Evolutionary conservation across 106 monocot genomes (phyloP), one percentile per base, ranked within the genome.

Genomic region (Hemerocallis citrina): DNA sequence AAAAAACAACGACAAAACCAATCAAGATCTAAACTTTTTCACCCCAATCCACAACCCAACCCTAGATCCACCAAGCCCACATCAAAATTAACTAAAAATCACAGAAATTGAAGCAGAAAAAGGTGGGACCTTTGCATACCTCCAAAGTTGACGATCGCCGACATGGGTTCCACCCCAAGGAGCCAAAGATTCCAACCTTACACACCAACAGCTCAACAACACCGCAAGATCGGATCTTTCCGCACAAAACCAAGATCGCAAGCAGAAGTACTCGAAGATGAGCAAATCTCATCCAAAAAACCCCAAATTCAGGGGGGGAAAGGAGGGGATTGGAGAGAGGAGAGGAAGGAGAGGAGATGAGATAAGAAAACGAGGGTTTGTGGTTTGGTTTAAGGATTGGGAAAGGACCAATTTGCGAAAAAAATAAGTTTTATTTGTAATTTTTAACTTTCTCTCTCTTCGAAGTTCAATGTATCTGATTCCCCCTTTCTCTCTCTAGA

Each of bases 131-230:
- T 23, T 25, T 22, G n/a, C 37, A 38, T 17, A 62, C 61, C 61
- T 43, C 42, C 61, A 23, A 43, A 19, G 44, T 62, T 62, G 41
- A 62, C 61, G 31, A 62, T 33, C 6, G 61, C 29, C 19, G 41
- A 30, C 61, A 62, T 62, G 44, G 24, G 10, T 57, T 12, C 51
- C 1, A 50, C 27, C 11, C 50, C 50, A 50, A 50, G 11, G 50
- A 50, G 23, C 50, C 50, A 1, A 50, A 25, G 2, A 27, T 25
- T 25, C 4, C 50, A 24, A 16, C 0, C 15, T 7, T 10, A 24
- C 1, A 5, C 7, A 50, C 9, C 50, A 27, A 23, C 29, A 54
- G 31, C 15, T 16, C 1, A 29, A 30, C 5, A 32, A 9, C 22
- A 25, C 6, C 37, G 49, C 49, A 23, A 57, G 19, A 45, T 16